These are phyloP conservation scores for Kwoniella shivajii DNA, from an alignment of 1,284 basidiomycete species.

Conservation along the genomic window DNA sequence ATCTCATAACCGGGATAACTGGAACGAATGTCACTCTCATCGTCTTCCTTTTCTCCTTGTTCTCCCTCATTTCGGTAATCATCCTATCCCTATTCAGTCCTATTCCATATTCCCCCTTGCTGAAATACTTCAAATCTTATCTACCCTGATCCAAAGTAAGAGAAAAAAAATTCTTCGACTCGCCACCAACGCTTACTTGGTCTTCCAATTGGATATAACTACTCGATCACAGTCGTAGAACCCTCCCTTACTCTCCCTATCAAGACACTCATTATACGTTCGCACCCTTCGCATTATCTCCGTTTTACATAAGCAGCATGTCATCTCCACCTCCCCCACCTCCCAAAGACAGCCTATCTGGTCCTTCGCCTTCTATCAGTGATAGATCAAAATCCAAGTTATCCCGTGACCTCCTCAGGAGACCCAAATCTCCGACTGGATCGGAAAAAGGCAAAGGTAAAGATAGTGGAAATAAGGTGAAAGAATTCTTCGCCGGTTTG, in stretches of 20 bases:
- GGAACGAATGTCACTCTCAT: too few species aligned
- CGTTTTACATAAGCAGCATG: too few species aligned
- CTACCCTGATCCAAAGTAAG: background rate
- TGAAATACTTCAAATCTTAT: background rate
- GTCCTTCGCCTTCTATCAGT: background rate
- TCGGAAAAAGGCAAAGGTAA: constrained; percentile 1
- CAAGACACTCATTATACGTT: background rate
- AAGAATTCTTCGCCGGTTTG: constrained; percentile 14
- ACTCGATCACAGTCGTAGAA: too few species aligned
- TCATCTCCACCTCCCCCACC: constrained; percentile 8
- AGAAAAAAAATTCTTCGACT: background rate
- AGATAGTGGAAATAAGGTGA: constrained; percentile 8
- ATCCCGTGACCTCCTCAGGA: background rate
- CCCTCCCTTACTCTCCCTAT: too few species aligned
- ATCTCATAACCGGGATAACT: too few species aligned
- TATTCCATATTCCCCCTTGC: too few species aligned
- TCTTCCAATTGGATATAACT: too few species aligned
- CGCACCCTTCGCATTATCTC: background rate
- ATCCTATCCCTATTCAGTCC: too few species aligned
- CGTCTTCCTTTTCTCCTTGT: too few species aligned
- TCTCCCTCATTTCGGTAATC: too few species aligned
- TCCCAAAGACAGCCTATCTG: constrained; percentile 4
- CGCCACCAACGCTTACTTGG: too few species aligned
- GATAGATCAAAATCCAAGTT: constrained; percentile 1
- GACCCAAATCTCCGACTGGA: constrained; percentile 6